A percentile compares a stretch with the other conserved stretches of the same genome.
Evolutionary conservation across 441 rosid species (phyloP).

Genomic region (Gossypium lobatum): DNA sequence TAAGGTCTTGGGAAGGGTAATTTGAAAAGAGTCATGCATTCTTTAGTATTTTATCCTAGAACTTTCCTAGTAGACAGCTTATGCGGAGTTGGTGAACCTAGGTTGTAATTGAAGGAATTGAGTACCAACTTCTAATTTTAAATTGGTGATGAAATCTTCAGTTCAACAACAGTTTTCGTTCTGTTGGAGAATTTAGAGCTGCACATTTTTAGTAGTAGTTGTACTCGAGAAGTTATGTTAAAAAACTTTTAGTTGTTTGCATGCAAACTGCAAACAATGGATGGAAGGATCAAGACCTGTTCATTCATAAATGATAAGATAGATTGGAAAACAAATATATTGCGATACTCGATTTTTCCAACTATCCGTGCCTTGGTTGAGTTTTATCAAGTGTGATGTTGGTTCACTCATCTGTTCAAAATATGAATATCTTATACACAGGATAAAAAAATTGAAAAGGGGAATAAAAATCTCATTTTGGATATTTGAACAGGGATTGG

Average conservation of each 20-base stretch:
- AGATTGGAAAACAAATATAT: not conserved
- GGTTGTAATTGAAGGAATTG: not conserved
- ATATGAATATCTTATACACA: not conserved
- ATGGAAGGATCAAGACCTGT: not conserved
- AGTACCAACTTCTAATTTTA: not conserved
- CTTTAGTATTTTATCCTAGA: not conserved
- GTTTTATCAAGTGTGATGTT: not conserved
- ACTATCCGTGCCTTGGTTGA: not conserved
- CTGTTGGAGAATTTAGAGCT: not conserved
- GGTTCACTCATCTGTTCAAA: not conserved
- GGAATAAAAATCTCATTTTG: not conserved
- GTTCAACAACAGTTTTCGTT: not conserved
- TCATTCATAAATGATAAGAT: not conserved
- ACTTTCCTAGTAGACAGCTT: not conserved
- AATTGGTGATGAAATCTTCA: not conserved
- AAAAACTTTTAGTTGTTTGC: not conserved
- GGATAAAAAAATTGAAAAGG: not conserved
- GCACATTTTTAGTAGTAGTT: not conserved
- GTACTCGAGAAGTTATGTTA: not conserved
- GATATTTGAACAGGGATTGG: conserved; percentile 62
- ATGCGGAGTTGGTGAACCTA: not conserved
- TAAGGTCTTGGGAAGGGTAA: not conserved
- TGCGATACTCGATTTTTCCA: not conserved
- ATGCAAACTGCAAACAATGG: not conserved
- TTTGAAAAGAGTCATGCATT: not conserved